Evolutionary conservation across 495 filamentous ascomycete genomes (phyloP).

Genomic region (Aspergillus diversus): DNA sequence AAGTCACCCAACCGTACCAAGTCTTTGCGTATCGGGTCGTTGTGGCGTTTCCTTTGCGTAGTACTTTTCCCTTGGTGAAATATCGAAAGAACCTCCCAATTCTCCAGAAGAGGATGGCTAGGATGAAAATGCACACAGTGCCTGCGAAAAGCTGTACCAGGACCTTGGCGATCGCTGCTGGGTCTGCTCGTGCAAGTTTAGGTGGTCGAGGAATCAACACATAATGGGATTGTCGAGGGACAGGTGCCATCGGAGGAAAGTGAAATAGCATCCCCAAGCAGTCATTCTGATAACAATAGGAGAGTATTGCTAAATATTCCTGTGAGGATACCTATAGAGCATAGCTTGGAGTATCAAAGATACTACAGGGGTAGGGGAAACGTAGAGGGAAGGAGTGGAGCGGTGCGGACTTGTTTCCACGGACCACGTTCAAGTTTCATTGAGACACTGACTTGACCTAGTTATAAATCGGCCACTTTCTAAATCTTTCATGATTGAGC

Average conservation of each 20-base stretch:
- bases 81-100: constrained; percentile 40
- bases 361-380: neutral
- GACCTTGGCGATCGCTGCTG: constrained; percentile 25
- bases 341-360: neutral
- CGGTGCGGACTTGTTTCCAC: neutral
- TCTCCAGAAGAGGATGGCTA: constrained; percentile 49
- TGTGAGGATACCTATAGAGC: neutral
- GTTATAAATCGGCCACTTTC: too few species aligned
- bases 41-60: constrained; percentile 35
- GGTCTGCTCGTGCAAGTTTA: constrained; percentile 21
- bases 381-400: constrained; percentile 4
- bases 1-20: constrained; percentile 52
- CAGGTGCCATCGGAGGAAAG: constrained; percentile 38
- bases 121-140: constrained; percentile 42
- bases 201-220: constrained; percentile 30
- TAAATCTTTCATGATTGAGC: too few species aligned
- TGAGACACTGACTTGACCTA: too few species aligned
- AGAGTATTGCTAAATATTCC: constrained; percentile 1
- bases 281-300: constrained; percentile 33
- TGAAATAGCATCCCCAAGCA: constrained; percentile 13
- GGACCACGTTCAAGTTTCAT: neutral
- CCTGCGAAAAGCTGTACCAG: constrained; percentile 44
- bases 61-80: constrained; percentile 39
- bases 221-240: constrained; percentile 35
- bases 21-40: constrained; percentile 44